Base-by-base conservation (phyloP, 2,329 filamentous ascomycete species). In the Endocalyx cinctus region DNA sequence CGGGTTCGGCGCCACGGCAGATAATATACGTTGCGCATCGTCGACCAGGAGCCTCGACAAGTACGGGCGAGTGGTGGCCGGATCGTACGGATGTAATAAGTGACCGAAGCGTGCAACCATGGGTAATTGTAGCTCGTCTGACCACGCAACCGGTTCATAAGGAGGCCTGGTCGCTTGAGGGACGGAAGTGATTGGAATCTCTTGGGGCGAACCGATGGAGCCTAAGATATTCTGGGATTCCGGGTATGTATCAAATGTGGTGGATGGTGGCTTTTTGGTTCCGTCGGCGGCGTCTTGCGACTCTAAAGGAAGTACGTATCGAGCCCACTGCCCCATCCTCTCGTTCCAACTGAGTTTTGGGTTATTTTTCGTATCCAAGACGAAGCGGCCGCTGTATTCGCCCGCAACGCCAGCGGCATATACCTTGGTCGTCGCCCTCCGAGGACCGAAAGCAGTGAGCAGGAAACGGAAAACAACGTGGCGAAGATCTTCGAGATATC, bases 61-160 rank as follows among this genome's bases (percentile, higher is more conserved):
- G 17, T 30, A 19, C 12, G 30, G 37, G 8, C 38, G 30, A 8
- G 45, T 17, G 25, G 29, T 17, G 7, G 36, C 33, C 10, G 35
- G 30, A 3, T 31, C 11, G 16, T 45, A 38, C 15, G 37, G 30
- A 22, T 55, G 47, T 15, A 78, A 60, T 20, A 77, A 41, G 33
- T 72, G 67, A 13, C 74, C 74, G 43, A 78, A 78, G 3, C 60
- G 58, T 10, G 71, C 70, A 3, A 47, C 52, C 2, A 66, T 64
- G 7, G 37, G 48, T 28, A 42, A 55, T 33, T 13, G 38, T 16
- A 31, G 35, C 27, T 15, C 36, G 11, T 33, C 29, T 7, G 41
- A 52, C 51, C 55, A 58, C 29, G 36, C 39, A 2, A 55, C 31
- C 4, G 43, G 36, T 27, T 42, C 22, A 14, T 18, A 5, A 34